Evolutionary conservation across 441 rosid genomes (phyloP).

Genomic region (Lepidium campestre): DNA sequence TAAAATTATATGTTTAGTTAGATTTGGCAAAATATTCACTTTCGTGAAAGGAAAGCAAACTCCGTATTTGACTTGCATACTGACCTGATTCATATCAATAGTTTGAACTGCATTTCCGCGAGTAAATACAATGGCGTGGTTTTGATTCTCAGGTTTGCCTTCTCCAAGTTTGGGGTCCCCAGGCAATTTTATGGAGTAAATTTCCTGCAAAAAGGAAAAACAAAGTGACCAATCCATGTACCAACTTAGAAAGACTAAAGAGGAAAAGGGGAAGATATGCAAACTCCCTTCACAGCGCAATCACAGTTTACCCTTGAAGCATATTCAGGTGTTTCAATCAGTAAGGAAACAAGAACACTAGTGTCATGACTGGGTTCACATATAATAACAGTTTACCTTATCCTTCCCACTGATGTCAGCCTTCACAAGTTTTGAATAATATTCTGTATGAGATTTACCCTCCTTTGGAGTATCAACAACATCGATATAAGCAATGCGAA

Average conservation of each 20-base stretch:
- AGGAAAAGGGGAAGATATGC: neutral
- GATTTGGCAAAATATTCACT: neutral
- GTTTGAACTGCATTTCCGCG: constrained; percentile 98
- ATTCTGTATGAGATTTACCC: constrained; percentile 71
- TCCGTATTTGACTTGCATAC: neutral
- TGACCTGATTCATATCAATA: constrained; percentile 99
- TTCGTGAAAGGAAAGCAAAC: neutral
- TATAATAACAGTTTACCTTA: constrained; percentile 49
- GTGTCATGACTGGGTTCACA: constrained; percentile 5
- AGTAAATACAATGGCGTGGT: constrained; percentile 93
- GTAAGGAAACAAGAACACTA: constrained; percentile 9
- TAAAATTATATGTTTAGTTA: neutral
- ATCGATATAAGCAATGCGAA: constrained; percentile 97
- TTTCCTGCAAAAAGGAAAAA: constrained; percentile 54
- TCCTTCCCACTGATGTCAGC: constrained; percentile 97
- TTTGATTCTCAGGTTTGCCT: constrained; percentile 99
- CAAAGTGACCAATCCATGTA: neutral
- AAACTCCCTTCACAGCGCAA: neutral
- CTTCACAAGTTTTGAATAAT: constrained; percentile 96
- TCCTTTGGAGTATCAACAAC: constrained; percentile 78
- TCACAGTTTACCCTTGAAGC: constrained; percentile 3
- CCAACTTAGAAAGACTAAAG: neutral
- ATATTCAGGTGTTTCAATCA: constrained; percentile 4
- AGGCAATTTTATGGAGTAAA: constrained; percentile 88
- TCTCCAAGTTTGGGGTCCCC: constrained; percentile 99